Evolutionary conservation across 257 asterid genomes (phyloP).

Genomic region (Nemophila menziesii): DNA sequence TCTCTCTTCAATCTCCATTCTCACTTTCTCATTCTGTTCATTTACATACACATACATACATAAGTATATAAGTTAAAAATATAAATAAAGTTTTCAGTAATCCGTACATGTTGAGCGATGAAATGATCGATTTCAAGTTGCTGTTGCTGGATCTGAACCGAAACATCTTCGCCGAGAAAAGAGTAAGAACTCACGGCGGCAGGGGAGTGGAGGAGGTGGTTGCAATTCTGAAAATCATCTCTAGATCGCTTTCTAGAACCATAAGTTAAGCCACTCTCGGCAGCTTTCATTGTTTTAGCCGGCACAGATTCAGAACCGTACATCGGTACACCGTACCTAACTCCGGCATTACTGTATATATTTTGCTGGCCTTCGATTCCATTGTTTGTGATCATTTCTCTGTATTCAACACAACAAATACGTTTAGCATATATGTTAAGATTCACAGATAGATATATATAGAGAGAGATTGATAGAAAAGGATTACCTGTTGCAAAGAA

Average conservation of each 20-base stretch:
- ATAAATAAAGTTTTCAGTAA: no score
- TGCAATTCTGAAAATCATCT: slow-evolving; percentile 18
- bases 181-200: slow-evolving; percentile 17
- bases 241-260: slow-evolving; percentile 54
- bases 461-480: no score
- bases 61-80: no score
- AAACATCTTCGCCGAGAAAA: slow-evolving; percentile 58
- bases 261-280: slow-evolving; percentile 33
- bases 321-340: slow-evolving; percentile 25
- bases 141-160: slow-evolving; percentile 47
- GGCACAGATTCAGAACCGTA: slow-evolving; percentile 15
- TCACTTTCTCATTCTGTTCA: slow-evolving; percentile 16
- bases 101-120: slow-evolving; percentile 49
- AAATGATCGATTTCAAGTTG: slow-evolving; percentile 51
- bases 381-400: slow-evolving; percentile 17
- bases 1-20: slow-evolving; percentile 17
- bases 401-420: slow-evolving; percentile 14
- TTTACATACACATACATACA: neutral
- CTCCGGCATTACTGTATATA: slow-evolving; percentile 16
- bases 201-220: slow-evolving; percentile 12
- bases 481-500: slow-evolving; percentile 34
- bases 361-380: slow-evolving; percentile 24
- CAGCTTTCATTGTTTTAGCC: slow-evolving; percentile 25
- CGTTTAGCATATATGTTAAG: neutral
- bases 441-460: no score